phyloP scores from a whole-genome alignment of 2,329 filamentous ascomycete genomes.

The Paecilomyces dactylethromorphus region DNA sequence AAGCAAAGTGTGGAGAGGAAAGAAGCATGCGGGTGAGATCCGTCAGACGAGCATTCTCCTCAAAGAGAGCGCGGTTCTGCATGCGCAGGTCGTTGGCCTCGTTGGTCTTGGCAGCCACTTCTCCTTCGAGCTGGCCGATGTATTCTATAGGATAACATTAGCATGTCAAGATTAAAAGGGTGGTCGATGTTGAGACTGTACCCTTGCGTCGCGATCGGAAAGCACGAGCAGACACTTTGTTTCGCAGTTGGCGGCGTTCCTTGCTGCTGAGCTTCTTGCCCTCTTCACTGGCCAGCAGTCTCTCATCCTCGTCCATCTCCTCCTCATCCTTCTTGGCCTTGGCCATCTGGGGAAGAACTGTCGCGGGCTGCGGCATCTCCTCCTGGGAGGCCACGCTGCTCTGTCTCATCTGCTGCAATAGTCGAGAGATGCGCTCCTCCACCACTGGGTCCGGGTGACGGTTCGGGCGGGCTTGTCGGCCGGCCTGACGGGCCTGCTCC shows the following conservation, averaged over 20 bases:
- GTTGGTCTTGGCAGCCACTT: slow-evolving; percentile 75
- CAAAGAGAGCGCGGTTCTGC: slow-evolving; percentile 73
- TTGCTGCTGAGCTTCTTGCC: slow-evolving; percentile 99
- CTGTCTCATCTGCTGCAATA: slow-evolving; percentile 86
- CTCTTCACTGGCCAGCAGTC: slow-evolving; percentile 88
- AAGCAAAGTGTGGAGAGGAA: slow-evolving; percentile 73
- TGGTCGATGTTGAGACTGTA: slow-evolving; percentile 42
- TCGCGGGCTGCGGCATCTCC: slow-evolving; percentile 31
- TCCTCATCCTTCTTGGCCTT: slow-evolving; percentile 88
- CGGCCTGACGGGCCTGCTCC: slow-evolving; percentile 19
- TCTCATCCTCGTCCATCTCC: slow-evolving; percentile 97
- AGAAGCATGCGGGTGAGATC: slow-evolving; percentile 77
- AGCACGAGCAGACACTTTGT: slow-evolving; percentile 96
- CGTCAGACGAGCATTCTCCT: slow-evolving; percentile 76
- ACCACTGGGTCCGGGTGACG: slow-evolving; percentile 59
- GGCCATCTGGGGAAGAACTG: slow-evolving; percentile 58
- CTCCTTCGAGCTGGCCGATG: slow-evolving; percentile 86
- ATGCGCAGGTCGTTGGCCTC: slow-evolving; percentile 75
- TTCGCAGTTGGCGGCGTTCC: slow-evolving; percentile 91
- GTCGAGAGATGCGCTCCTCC: slow-evolving; percentile 89
- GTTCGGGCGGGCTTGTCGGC: slow-evolving; percentile 22
- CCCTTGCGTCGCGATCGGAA: slow-evolving; percentile 98
- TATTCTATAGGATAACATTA: slow-evolving; percentile 62
- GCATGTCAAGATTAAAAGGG: slow-evolving; percentile 2
- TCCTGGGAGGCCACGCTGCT: slow-evolving; percentile 55